Base-by-base conservation (phyloP, 2,329 filamentous ascomycete species). In the Cercospora berteroae region DNA sequence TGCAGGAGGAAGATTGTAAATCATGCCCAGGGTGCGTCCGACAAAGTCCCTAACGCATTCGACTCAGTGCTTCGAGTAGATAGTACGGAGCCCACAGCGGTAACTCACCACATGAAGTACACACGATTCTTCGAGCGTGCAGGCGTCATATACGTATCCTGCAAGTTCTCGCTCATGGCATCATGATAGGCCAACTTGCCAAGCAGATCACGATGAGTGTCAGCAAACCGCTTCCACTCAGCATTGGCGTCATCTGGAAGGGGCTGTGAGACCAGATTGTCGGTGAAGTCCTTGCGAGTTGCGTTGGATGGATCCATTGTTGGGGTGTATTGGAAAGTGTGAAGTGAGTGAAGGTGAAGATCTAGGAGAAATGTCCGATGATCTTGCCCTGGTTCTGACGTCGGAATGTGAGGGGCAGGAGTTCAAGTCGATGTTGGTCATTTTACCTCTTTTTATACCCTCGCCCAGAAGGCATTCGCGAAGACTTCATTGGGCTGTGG, bases 81-180 rank as follows among this genome's bases (percentile, higher is more conserved):
- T 18, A 18, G 1, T 31, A 27, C n/a, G 18, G 10, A 20, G 12
- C 9, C 16, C 12, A 44, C 4, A 16, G 16, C 20, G 12, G 18
- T 3, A 7, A 31, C 52, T 39, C 33, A 65, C 67, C 77, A 78
- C 76, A 76, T 77, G 69, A 74, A 75, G 55, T 79, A 80, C 27
- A 79, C 73, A n/a, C 73, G 76, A 60, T 77, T 79, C 73, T 79
- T 80, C 18, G 61, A 67, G 9, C 67, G 69, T 2, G 78, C 77
- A 7, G 77, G 78, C 5, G 76, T 77, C 72, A 74, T 77, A 69
- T 73, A 79, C 1, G 74, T 78, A 59, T 79, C 77, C 25, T 77
- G 67, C 1, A 77, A 62, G 63, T 80, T 79, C 0, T 69, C 59
- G 9, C 59, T 69, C 78, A 80, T 79, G 20, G 76, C 76, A 33